These are phyloP conservation scores for Oidium heveae DNA, from an alignment of 2,329 filamentous ascomycete genomes.

Conservation along the genomic window DNA sequence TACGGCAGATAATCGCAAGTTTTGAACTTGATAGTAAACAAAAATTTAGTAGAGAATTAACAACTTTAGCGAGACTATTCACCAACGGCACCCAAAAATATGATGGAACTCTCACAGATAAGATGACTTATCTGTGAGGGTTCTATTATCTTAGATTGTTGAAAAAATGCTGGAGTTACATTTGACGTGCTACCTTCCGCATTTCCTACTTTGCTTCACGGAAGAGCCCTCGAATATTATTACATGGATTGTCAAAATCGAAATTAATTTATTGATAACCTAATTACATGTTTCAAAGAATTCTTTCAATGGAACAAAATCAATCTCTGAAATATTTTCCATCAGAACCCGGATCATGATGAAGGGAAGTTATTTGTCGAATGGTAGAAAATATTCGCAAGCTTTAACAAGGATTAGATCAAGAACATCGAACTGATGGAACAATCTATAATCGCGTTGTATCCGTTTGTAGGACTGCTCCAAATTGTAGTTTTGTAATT, in stretches of 20 bases:
- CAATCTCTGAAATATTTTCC: neutral
- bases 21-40: neutral
- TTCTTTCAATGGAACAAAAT: neutral
- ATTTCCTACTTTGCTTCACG: neutral
- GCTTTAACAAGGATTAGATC: neutral
- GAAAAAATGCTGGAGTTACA: neutral
- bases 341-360: neutral
- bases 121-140: neutral
- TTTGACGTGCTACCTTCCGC: neutral
- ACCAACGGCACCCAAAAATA: neutral
- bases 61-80: neutral
- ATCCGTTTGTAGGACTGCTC: neutral
- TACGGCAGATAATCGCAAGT: neutral
- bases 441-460: neutral
- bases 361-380: neutral
- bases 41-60: neutral
- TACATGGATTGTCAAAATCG: neutral
- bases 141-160: neutral
- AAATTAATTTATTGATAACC: neutral
- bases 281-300: neutral
- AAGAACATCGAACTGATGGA: neutral
- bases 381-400: neutral
- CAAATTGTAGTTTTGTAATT: neutral
- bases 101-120: neutral
- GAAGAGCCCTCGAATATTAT: neutral